These are phyloP conservation scores for Melastoma malabathricum DNA, from an alignment of 345 rosid genomes.

Conservation along the genomic window DNA sequence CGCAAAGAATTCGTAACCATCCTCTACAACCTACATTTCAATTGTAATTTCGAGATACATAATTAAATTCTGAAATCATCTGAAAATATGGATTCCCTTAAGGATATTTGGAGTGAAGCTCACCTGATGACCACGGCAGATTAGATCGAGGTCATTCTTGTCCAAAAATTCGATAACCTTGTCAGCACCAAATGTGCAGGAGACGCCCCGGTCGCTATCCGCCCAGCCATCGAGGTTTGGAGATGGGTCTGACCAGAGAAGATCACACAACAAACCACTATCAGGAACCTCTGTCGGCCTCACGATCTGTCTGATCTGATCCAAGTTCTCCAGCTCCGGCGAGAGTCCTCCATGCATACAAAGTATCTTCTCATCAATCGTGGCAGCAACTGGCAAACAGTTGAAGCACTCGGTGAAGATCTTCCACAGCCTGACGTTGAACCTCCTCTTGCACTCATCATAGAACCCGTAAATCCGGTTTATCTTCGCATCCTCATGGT, in stretches of 20 bases:
- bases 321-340: constrained; percentile 57
- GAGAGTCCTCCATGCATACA: constrained; percentile 99
- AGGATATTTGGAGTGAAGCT: constrained; percentile 3
- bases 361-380: constrained; percentile 74
- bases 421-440: constrained; percentile 94
- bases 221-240: constrained; percentile 60
- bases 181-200: constrained; percentile 86
- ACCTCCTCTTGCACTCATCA: constrained; percentile 95
- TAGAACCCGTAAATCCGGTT: constrained; percentile 91
- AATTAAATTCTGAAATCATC: too few relatives aligned
- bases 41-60: not conserved
- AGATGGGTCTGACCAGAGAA: constrained; percentile 98
- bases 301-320: constrained; percentile 58
- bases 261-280: constrained; percentile 86
- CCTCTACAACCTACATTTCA: constrained; percentile 83
- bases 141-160: constrained; percentile 86
- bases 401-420: constrained; percentile 90
- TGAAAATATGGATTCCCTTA: too few relatives aligned
- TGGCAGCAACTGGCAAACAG: constrained; percentile 86
- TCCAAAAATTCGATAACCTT: constrained; percentile 69
- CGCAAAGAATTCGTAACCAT: constrained; percentile 93
- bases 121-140: constrained; percentile 99
- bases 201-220: constrained; percentile 91
- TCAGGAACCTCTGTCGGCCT: constrained; percentile 96
- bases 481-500: constrained; percentile 98